Evolutionary conservation across 2,329 filamentous ascomycete genomes (phyloP).

Genomic region (Talaromyces sp.): DNA sequence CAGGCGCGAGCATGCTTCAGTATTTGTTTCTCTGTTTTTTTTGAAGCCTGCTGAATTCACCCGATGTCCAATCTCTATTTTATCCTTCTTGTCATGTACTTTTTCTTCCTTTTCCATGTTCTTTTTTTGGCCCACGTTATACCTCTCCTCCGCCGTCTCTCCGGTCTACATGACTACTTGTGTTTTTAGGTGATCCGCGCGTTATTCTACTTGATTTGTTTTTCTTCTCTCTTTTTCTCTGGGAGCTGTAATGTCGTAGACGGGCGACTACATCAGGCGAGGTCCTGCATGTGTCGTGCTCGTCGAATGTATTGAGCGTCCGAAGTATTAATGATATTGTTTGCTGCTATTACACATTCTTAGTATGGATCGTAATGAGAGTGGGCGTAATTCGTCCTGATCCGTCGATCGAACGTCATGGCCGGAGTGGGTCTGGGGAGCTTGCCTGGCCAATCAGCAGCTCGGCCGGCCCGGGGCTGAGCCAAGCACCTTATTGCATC

Average conservation of each 20-base stretch:
- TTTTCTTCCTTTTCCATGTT: constrained; percentile 35
- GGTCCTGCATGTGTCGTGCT: not conserved
- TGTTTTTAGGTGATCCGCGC: constrained; percentile 13
- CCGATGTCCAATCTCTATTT: constrained; percentile 23
- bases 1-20: constrained; percentile 17
- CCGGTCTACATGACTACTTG: constrained; percentile 15
- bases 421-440: constrained; percentile 4
- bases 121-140: constrained; percentile 31
- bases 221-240: not conserved
- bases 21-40: constrained; percentile 13
- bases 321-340: not conserved
- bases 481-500: not conserved
- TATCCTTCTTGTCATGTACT: constrained; percentile 36
- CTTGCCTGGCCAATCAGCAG: constrained; percentile 11
- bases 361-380: too few relatives aligned
- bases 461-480: constrained; percentile 1
- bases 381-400: not conserved
- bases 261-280: not conserved
- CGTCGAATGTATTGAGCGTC: not conserved
- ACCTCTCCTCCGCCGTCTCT: constrained; percentile 26
- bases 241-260: not conserved
- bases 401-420: constrained; percentile 9
- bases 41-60: constrained; percentile 3
- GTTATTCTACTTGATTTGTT: constrained; percentile 6
- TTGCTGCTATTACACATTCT: not conserved